Base-by-base conservation (phyloP, 202 grass and related monocot genomes). In the Sporobolus alterniflorus region DNA sequence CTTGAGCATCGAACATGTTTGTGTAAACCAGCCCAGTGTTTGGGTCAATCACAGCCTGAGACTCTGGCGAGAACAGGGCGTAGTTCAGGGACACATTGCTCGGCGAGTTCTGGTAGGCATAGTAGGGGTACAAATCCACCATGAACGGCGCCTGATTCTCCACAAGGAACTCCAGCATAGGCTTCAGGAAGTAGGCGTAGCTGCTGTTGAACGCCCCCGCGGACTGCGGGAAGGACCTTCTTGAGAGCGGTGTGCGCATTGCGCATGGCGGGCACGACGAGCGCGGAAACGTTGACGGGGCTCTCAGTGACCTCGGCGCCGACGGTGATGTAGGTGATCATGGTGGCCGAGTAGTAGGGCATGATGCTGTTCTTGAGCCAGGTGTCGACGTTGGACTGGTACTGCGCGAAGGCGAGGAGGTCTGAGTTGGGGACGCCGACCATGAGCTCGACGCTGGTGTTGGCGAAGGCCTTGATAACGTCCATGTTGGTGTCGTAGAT, bases 291-390 rank as follows among this genome's bases (percentile, higher is more conserved):
- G 10, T 99, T 99, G 68, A 33, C 62, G 15, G 75, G 71, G 83
- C 76, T 94, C 80, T 99, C 96, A 8, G 96, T 99, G 22, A 99
- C 81, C 86, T 99, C 96, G 5, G 93, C 91, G n/a, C 93, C 96
- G 22, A 99, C 93, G 9, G 91, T 99, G 74, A 99, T 99, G 77
- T 92, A 86, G 26, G 89, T 92, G 82, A 99, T 94, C 73, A 33
- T 72, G 44, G 96, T 96, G 50, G 93, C 88, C 14, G 96, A 91
- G 80, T 99, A 99, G 78, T 96, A 99, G 2, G 93, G 91, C 50
- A 99, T 80, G 81, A 99, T 89, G 84, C 93, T 92, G 83, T 96
- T 99, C 87, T 94, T 99, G 41, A 99, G 89, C 96, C 96, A 99
- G 18, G 93, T 94, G 62, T 99, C 93, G 1, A 99, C 96, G 41